These are phyloP conservation scores for Neurospora sp. DNA, from an alignment of 2,329 filamentous ascomycete species.

Conservation along the genomic window DNA sequence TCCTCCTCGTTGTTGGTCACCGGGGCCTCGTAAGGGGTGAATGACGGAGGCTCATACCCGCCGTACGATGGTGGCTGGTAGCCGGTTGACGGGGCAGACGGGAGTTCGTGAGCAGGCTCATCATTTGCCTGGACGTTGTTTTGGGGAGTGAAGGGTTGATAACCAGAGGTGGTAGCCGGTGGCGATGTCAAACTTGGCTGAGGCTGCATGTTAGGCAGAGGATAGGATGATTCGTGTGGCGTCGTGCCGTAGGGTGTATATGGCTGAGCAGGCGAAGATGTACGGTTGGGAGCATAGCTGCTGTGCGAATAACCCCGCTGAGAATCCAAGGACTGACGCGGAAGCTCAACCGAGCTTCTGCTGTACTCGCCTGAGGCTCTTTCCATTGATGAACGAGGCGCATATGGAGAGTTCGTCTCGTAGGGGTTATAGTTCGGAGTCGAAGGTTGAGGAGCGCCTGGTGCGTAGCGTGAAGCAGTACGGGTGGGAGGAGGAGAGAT, in stretches of 20 bases:
- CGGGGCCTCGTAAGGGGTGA: slow-evolving; percentile 22
- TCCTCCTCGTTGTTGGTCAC: slow-evolving; percentile 15
- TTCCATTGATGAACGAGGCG: slow-evolving; percentile 33
- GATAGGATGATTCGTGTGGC: slow-evolving; percentile 20
- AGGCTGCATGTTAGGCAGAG: slow-evolving; percentile 10
- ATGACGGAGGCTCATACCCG: slow-evolving; percentile 38
- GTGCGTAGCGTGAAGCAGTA: slow-evolving; percentile 42
- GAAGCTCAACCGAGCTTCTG: slow-evolving; percentile 32
- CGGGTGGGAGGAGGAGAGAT: slow-evolving; percentile 29
- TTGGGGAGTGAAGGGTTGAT: slow-evolving; percentile 7
- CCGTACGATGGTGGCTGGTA: slow-evolving; percentile 41
- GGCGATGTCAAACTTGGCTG: slow-evolving; percentile 4
- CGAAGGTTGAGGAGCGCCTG: slow-evolving; percentile 23
- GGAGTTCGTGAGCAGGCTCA: neutral
- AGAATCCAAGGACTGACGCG: slow-evolving; percentile 30
- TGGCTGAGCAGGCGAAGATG: slow-evolving; percentile 20
- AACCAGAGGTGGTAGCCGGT: slow-evolving; percentile 10
- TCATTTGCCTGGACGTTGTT: neutral
- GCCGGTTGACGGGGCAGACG: slow-evolving; percentile 7
- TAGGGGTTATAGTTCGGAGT: slow-evolving; percentile 19
- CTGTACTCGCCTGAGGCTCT: slow-evolving; percentile 34
- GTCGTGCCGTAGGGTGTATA: slow-evolving; percentile 20
- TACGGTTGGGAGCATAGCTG: slow-evolving; percentile 24
- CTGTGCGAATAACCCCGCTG: slow-evolving; percentile 22
- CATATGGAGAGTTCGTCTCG: slow-evolving; percentile 19